These are phyloP conservation scores for Solanum gracilifrons DNA, from an alignment of 257 asterid species.

Conservation along the genomic window DNA sequence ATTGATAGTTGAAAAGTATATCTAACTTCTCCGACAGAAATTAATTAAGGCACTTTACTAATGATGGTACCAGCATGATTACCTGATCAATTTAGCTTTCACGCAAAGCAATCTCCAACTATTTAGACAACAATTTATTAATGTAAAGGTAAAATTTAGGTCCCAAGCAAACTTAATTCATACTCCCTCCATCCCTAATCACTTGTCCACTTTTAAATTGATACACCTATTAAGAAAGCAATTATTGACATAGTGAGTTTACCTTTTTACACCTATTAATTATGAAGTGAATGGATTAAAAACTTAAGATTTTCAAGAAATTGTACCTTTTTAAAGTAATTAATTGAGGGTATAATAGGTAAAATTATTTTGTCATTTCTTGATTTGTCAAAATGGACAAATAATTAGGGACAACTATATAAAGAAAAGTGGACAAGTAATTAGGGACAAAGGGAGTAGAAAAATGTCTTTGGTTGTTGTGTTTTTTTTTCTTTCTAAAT, in stretches of 20 bases:
- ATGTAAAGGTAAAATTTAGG: neutral
- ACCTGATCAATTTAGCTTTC: neutral
- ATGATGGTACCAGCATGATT: neutral
- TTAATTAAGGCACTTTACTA: neutral
- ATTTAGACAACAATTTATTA: neutral
- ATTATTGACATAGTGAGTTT: no score
- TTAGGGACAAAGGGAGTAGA: neutral
- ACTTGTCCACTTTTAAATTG: no score
- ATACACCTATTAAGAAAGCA: fast-evolving
- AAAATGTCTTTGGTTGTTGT: neutral
- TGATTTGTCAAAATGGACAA: no score
- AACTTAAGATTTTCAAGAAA: no score
- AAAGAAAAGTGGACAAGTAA: no score
- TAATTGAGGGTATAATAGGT: no score
- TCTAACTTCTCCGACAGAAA: neutral
- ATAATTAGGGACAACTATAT: no score
- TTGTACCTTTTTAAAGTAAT: no score
- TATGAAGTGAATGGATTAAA: no score
- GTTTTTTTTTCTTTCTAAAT: neutral
- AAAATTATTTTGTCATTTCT: no score
- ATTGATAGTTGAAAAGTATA: neutral
- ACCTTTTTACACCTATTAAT: no score
- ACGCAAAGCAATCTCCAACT: neutral
- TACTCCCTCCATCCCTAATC: no score
- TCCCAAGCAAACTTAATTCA: neutral